phyloP scores from a whole-genome alignment of 2,329 filamentous ascomycete species.

The Dactylonectria macrodidyma region DNA sequence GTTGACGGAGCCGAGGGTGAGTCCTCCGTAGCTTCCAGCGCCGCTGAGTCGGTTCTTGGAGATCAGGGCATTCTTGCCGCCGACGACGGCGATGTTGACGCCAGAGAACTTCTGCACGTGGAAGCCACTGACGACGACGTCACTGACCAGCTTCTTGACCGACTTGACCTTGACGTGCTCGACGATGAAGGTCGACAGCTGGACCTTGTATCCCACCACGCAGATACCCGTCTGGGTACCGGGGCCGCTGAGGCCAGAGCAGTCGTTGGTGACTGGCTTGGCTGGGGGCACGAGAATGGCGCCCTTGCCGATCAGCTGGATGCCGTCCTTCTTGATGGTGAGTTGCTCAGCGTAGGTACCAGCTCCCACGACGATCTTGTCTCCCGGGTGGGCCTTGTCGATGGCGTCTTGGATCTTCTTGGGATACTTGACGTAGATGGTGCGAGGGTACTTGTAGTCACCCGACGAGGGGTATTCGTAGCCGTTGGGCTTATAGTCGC shows the following conservation, averaged over 20 bases:
- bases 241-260: conserved; percentile 49
- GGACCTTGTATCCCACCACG: conserved; percentile 48
- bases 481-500: neutral
- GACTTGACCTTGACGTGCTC: conserved; percentile 51
- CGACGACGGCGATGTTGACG: conserved; percentile 53
- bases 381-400: conserved; percentile 44
- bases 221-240: conserved; percentile 51
- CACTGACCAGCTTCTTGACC: conserved; percentile 45
- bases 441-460: conserved; percentile 12
- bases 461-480: neutral
- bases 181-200: conserved; percentile 38
- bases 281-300: conserved; percentile 46
- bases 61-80: conserved; percentile 47
- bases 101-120: conserved; percentile 49
- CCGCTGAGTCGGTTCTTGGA: conserved; percentile 48
- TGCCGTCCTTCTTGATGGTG: conserved; percentile 51
- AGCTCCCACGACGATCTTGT: conserved; percentile 49
- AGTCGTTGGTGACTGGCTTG: conserved; percentile 45
- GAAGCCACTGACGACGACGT: conserved; percentile 52
- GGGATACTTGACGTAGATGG: conserved; percentile 32
- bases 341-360: conserved; percentile 54
- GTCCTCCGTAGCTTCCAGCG: conserved; percentile 48
- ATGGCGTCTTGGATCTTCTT: conserved; percentile 51
- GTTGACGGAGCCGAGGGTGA: conserved; percentile 53
- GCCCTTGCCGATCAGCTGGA: conserved; percentile 49